phyloP scores from a whole-genome alignment of 2,329 filamentous ascomycete genomes.

The Beauveria sp. region DNA sequence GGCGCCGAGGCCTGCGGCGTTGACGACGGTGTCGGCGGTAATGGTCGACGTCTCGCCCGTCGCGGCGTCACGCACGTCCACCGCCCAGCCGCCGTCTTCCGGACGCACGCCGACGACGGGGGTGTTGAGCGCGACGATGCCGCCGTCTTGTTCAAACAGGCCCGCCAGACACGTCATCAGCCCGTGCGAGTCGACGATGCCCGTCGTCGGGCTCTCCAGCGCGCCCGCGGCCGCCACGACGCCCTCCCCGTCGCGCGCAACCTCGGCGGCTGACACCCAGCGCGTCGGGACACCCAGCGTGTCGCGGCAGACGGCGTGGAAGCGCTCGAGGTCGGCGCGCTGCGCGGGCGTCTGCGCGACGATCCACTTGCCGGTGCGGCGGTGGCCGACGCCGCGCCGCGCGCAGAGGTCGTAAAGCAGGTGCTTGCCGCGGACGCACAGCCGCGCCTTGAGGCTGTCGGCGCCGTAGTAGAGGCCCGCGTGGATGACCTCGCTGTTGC shows the following conservation, averaged over 20 bases:
- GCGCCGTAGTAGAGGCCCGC: slow-evolving; percentile 86
- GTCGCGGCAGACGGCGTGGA: slow-evolving; percentile 38
- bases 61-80: slow-evolving; percentile 44
- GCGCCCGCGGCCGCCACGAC: slow-evolving; percentile 66
- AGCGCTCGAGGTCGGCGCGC: slow-evolving; percentile 49
- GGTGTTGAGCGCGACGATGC: slow-evolving; percentile 63
- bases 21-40: slow-evolving; percentile 71
- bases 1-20: slow-evolving; percentile 76
- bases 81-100: slow-evolving; percentile 56
- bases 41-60: slow-evolving; percentile 49
- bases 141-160: slow-evolving; percentile 68
- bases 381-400: slow-evolving; percentile 58
- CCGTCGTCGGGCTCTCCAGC: slow-evolving; percentile 78
- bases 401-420: slow-evolving; percentile 75
- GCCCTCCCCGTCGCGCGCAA: slow-evolving; percentile 59
- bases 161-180: slow-evolving; percentile 77
- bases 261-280: slow-evolving; percentile 60
- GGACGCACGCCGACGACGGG: slow-evolving; percentile 54
- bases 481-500: slow-evolving; percentile 95
- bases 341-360: slow-evolving; percentile 75
- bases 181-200: slow-evolving; percentile 81
- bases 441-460: slow-evolving; percentile 66
- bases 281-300: slow-evolving; percentile 56
- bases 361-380: slow-evolving; percentile 85
- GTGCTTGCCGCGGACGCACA: slow-evolving; percentile 72